Conservation (phyloP, 805 yeast genomes). For the Kazachstania taianensis region DNA sequence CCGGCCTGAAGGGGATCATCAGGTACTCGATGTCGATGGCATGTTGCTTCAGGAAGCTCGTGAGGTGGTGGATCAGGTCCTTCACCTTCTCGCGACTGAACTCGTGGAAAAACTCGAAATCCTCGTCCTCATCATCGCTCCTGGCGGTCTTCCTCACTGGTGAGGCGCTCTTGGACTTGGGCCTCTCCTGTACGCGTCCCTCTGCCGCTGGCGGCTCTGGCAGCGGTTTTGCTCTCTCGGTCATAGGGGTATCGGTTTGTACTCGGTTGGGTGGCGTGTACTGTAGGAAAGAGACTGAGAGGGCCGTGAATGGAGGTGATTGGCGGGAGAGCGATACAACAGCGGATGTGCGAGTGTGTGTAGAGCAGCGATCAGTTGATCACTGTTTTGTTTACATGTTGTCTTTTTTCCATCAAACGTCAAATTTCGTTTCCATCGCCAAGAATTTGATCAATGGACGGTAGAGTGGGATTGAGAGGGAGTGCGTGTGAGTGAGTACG, state of each 20-base stretch:
- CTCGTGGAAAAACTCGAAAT: constrained; percentile 33
- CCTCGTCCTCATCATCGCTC: constrained; percentile 19
- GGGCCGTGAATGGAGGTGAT: too few species aligned
- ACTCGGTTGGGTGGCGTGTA: not conserved
- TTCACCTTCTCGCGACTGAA: constrained; percentile 59
- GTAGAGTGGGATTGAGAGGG: too few species aligned
- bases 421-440: too few species aligned
- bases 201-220: constrained; percentile 7
- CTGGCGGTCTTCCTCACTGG: not conserved
- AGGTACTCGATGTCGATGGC: constrained; percentile 68
- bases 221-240: constrained; percentile 7
- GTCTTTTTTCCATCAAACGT: too few species aligned
- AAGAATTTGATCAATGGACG: too few species aligned
- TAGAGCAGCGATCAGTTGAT: too few species aligned
- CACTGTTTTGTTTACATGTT: too few species aligned
- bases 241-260: constrained; percentile 3
- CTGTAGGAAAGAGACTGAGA: too few species aligned
- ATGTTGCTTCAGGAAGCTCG: constrained; percentile 58
- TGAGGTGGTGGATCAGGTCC: constrained; percentile 56
- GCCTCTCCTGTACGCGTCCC: not conserved
- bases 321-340: too few species aligned
- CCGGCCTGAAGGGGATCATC: constrained; percentile 68
- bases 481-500: too few species aligned
- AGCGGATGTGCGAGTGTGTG: too few species aligned
- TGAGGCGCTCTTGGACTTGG: not conserved